Percentiles rank a stretch among this genome's conserved stretches.
Conservation (phyloP, 257 asterid genomes). For the Echium plantagineum region DNA sequence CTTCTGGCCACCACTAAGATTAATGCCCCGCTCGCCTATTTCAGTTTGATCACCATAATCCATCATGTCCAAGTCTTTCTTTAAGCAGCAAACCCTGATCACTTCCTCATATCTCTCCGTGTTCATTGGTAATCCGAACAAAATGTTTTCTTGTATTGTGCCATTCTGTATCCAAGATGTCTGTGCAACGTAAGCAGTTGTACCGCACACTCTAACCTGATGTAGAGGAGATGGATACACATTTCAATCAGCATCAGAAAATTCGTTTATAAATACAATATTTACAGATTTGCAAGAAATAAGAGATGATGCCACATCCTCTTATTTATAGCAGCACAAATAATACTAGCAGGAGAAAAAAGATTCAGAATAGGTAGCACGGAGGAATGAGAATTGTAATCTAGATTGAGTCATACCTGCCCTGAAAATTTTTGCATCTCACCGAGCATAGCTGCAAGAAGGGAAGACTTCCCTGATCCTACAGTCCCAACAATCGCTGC, state of each 20-base stretch:
- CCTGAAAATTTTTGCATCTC: constrained; percentile 87
- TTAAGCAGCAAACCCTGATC: constrained; percentile 76
- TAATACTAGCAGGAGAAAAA: too few species aligned
- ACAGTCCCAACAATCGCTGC: constrained; percentile 89
- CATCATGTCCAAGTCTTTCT: constrained; percentile 93
- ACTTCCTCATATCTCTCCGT: constrained; percentile 52
- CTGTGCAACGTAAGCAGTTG: constrained; percentile 92
- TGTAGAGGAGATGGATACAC: constrained; percentile 1
- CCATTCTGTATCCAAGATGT: constrained; percentile 96
- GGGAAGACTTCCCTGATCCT: constrained; percentile 93
- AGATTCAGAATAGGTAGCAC: too few species aligned
- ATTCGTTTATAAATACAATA: too few species aligned
- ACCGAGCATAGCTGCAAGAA: constrained; percentile 76
- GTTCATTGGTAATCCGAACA: constrained; percentile 60
- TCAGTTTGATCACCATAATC: constrained; percentile 96
- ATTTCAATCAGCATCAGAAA: background rate
- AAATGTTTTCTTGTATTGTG: constrained; percentile 75
- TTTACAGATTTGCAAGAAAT: too few species aligned
- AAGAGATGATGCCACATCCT: too few species aligned
- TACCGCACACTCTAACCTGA: constrained; percentile 77
- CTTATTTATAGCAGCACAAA: too few species aligned
- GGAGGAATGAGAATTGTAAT: background rate
- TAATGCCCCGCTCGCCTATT: constrained; percentile 99
- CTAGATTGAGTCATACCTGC: constrained; percentile 33
- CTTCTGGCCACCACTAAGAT: constrained; percentile 96